Evolutionary conservation across 2,329 filamentous ascomycete species (phyloP).

Genomic region (Calonectria henricotiae): DNA sequence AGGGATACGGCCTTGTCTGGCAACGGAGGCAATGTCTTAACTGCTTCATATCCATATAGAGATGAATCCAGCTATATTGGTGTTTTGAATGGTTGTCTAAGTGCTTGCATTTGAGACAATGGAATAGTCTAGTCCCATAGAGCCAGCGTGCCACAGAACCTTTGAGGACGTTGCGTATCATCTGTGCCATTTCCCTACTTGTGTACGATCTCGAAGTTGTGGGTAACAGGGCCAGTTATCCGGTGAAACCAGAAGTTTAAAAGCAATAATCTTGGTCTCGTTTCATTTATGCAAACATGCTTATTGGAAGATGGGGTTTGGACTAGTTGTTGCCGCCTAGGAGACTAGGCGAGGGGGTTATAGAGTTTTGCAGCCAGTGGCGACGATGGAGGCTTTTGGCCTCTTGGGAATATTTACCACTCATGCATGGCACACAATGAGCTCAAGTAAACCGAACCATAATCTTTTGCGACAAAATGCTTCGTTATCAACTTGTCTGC

Average conservation of each 20-base stretch:
- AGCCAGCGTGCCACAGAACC: background rate
- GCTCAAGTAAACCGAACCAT: no score
- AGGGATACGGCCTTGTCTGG: background rate
- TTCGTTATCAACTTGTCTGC: background rate
- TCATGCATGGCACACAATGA: no score
- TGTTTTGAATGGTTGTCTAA: background rate
- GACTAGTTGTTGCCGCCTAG: background rate
- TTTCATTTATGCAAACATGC: no score
- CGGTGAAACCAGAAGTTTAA: background rate
- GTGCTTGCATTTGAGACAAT: background rate
- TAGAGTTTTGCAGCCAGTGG: no score
- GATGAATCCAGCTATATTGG: background rate
- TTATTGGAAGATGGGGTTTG: background rate
- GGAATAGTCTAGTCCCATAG: background rate
- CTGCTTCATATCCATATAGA: background rate
- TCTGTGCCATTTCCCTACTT: no score
- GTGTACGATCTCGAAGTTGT: background rate
- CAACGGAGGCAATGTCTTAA: background rate
- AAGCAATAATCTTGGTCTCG: no score
- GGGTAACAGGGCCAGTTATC: background rate
- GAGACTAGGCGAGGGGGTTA: no score
- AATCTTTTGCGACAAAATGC: background rate
- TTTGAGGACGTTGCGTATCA: background rate
- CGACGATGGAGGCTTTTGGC: no score
- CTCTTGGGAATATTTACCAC: no score